Evolutionary conservation across 345 rosid genomes (phyloP).

Genomic region (Pelargonium nanum): DNA sequence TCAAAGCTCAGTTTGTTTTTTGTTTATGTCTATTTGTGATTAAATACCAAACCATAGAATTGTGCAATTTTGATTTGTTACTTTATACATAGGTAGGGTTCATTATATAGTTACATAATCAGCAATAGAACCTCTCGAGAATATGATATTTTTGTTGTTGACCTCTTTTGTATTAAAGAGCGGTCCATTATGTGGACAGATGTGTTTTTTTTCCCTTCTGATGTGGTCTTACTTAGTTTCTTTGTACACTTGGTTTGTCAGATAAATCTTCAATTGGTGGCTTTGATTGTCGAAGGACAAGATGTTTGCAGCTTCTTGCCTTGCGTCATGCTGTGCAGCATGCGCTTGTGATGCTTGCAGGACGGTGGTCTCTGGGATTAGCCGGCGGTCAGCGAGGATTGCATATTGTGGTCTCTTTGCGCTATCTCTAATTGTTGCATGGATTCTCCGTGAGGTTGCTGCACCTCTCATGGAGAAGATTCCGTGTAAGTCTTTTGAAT

Average conservation of each 20-base stretch:
- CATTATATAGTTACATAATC: background rate
- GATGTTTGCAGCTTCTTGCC: slow-evolving; percentile 99
- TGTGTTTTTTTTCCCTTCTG: no score
- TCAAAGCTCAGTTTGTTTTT: background rate
- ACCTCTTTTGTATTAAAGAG: background rate
- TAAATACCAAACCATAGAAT: background rate
- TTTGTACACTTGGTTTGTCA: background rate
- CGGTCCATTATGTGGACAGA: background rate
- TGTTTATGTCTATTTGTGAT: background rate
- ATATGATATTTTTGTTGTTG: background rate
- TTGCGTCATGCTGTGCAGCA: slow-evolving; percentile 94
- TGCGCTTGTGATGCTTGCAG: slow-evolving; percentile 98
- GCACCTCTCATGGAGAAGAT: slow-evolving; percentile 98
- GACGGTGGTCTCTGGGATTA: slow-evolving; percentile 76
- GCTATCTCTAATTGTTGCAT: slow-evolving; percentile 75
- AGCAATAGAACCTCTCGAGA: background rate
- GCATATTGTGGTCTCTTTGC: slow-evolving; percentile 98
- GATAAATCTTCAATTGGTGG: background rate
- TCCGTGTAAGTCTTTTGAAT: slow-evolving; percentile 54
- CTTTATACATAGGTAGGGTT: background rate
- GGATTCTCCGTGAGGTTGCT: slow-evolving; percentile 97
- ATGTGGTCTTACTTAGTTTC: background rate
- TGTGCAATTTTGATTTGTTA: background rate
- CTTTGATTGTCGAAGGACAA: slow-evolving; percentile 15
- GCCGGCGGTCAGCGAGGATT: slow-evolving; percentile 93